Evolutionary conservation across 164 flowering plant species (phyloP).

Genomic region (grape (Vitis vinifera)): ASM3070453v1 NC_081822.1:31136001-31136500

Average conservation of each 20-base stretch:
- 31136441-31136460: conserved; percentile 50
- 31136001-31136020: too few relatives aligned
- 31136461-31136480: conserved; percentile 30
- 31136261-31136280: conserved; percentile 54
- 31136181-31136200: conserved; percentile 20
- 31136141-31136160: neutral
- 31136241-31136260: conserved; percentile 22
- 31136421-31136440: conserved; percentile 52
- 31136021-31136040: too few relatives aligned
- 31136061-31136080: too few relatives aligned
- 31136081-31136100: too few relatives aligned
- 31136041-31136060: too few relatives aligned
- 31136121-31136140: too few relatives aligned
- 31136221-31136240: conserved; percentile 34
- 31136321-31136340: conserved; percentile 69
- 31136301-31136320: conserved; percentile 21
- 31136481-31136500: conserved; percentile 22
- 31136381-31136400: conserved; percentile 64
- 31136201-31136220: conserved; percentile 9
- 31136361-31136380: conserved; percentile 19
- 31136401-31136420: conserved; percentile 43
- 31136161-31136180: conserved; percentile 7
- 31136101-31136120: too few relatives aligned
- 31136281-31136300: conserved; percentile 47
- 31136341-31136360: conserved; percentile 33